Evolutionary conservation across 352 stramenopile genomes (phyloP).

Genomic region (Phytophthora litchii): DNA sequence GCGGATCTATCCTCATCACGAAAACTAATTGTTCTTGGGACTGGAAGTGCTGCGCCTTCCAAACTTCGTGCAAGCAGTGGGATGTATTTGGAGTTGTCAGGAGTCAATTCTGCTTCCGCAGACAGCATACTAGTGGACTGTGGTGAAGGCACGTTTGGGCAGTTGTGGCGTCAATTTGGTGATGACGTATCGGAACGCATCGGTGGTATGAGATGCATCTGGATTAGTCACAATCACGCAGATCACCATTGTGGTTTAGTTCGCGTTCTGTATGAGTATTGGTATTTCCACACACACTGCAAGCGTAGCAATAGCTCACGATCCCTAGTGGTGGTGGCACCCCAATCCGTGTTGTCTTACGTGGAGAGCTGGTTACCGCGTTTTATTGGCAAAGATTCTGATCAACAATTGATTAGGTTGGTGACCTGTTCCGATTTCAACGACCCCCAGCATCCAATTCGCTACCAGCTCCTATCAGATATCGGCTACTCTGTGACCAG

Average conservation of each 20-base stretch:
- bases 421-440: constrained; percentile 66
- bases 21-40: constrained; percentile 94
- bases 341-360: constrained; percentile 63
- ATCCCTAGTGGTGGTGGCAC: constrained; percentile 51
- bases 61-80: constrained; percentile 97
- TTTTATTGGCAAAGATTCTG: constrained; percentile 7
- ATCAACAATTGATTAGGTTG: constrained; percentile 39
- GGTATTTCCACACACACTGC: constrained; percentile 29
- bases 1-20: not conserved
- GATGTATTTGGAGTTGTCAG: constrained; percentile 86
- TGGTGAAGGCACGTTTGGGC: constrained; percentile 94
- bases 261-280: constrained; percentile 83
- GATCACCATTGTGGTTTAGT: constrained; percentile 97
- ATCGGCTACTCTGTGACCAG: constrained; percentile 39
- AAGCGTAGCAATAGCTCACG: not conserved
- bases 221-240: constrained; percentile 97
- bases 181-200: constrained; percentile 45
- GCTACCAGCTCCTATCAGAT: constrained; percentile 31
- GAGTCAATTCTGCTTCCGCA: constrained; percentile 5
- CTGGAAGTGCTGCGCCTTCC: constrained; percentile 95
- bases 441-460: constrained; percentile 31
- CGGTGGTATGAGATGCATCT: constrained; percentile 87
- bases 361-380: constrained; percentile 53
- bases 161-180: constrained; percentile 83
- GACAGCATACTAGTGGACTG: constrained; percentile 92